Percentiles rank a stretch among this genome's conserved stretches.
Evolutionary conservation across 257 asterid genomes (phyloP).

Genomic region (Paulownia fortunei): DNA sequence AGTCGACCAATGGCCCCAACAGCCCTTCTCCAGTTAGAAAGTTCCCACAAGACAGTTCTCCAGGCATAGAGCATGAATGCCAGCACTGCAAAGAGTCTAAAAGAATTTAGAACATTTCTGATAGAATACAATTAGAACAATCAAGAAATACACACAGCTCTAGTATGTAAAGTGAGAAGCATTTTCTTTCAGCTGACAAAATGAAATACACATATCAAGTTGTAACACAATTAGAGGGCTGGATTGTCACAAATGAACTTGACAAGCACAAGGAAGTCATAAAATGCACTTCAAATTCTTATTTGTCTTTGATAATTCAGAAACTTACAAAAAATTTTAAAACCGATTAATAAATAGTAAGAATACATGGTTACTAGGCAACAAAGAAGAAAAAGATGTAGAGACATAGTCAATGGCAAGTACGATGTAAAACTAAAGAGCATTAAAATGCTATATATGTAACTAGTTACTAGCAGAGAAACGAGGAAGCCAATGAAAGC

Average conservation of each 20-base stretch:
- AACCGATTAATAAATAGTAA: no score
- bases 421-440: conserved; percentile 12
- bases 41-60: conserved; percentile 94
- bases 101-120: background rate
- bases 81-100: conserved; percentile 53
- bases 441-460: background rate
- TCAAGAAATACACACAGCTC: background rate
- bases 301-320: no score
- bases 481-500: background rate
- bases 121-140: background rate
- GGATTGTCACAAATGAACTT: background rate
- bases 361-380: background rate
- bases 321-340: no score
- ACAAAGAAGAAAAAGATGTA: background rate
- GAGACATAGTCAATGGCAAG: background rate
- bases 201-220: background rate
- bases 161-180: background rate
- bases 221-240: background rate
- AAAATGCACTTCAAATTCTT: background rate
- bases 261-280: background rate
- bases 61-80: conserved; percentile 73
- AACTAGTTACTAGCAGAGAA: background rate
- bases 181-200: background rate
- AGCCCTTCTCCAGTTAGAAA: conserved; percentile 69
- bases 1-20: conserved; percentile 38